These are phyloP conservation scores for Turritis glabra DNA, from an alignment of 345 rosid species.

Conservation along the genomic window DNA sequence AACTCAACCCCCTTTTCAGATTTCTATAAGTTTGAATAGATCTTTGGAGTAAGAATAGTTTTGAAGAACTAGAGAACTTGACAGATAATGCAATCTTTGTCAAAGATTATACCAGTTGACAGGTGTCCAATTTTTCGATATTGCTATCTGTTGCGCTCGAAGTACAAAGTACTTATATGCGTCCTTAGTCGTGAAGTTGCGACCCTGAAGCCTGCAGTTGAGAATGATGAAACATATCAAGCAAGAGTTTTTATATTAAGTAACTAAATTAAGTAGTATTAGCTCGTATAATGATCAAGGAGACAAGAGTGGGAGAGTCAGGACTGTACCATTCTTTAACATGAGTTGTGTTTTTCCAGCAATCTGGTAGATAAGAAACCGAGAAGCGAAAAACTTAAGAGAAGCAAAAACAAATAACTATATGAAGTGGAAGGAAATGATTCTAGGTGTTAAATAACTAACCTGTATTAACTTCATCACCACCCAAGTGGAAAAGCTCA, in stretches of 20 bases:
- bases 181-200: constrained; percentile 63
- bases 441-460: constrained; percentile 19
- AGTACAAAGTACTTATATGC: constrained; percentile 80
- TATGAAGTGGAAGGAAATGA: constrained; percentile 1
- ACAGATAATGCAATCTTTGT: background rate
- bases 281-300: background rate
- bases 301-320: background rate
- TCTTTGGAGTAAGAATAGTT: background rate
- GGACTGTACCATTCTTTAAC: constrained; percentile 70
- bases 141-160: constrained; percentile 81
- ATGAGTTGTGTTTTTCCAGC: constrained; percentile 80
- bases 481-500: constrained; percentile 96
- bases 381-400: background rate
- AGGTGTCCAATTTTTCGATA: constrained; percentile 72
- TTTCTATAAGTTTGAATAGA: background rate
- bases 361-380: constrained; percentile 51
- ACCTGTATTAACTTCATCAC: constrained; percentile 97
- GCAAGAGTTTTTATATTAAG: background rate
- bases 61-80: background rate
- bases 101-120: constrained; percentile 69
- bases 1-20: background rate
- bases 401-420: background rate
- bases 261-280: background rate
- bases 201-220: constrained; percentile 68
- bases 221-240: constrained; percentile 18